These are phyloP conservation scores for Xylaria sp. DNA, from an alignment of 2,329 filamentous ascomycete species.

Conservation along the genomic window DNA sequence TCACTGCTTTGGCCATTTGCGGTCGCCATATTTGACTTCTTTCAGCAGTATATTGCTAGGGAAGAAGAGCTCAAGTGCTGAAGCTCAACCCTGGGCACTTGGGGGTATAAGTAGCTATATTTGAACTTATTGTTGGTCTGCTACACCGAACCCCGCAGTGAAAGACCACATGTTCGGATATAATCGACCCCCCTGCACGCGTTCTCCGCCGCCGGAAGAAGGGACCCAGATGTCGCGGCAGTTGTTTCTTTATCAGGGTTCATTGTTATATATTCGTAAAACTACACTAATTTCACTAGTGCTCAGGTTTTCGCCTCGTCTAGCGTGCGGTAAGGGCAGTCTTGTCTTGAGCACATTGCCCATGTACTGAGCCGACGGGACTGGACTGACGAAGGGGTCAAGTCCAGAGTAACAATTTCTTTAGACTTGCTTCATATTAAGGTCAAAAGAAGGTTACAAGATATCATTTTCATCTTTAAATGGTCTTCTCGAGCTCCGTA, in stretches of 20 bases:
- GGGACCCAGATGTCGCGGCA: slow-evolving; percentile 4
- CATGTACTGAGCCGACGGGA: background rate
- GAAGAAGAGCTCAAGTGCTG: no score
- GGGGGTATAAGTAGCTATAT: background rate
- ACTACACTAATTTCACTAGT: background rate
- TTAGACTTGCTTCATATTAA: no score
- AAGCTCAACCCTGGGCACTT: background rate
- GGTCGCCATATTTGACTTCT: slow-evolving; percentile 9
- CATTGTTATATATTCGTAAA: background rate
- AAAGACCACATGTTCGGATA: slow-evolving; percentile 6
- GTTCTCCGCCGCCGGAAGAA: slow-evolving; percentile 1
- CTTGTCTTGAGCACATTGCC: background rate
- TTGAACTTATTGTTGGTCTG: background rate
- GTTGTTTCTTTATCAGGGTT: slow-evolving; percentile 1
- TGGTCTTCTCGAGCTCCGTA: slow-evolving; percentile 30
- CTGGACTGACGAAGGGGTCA: no score
- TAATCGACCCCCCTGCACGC: slow-evolving; percentile 20
- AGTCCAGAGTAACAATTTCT: no score
- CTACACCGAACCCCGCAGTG: slow-evolving; percentile 20
- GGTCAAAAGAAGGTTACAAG: no score
- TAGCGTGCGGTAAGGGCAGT: background rate
- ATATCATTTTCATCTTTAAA: slow-evolving; percentile 11
- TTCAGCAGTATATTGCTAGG: no score
- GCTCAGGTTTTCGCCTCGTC: background rate
- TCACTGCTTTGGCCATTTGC: slow-evolving; percentile 3